A percentile compares a stretch with the other conserved stretches of the same genome.
phyloP scores from a whole-genome alignment of 2,329 filamentous ascomycete species.

The Cladophialophora immunda region DNA sequence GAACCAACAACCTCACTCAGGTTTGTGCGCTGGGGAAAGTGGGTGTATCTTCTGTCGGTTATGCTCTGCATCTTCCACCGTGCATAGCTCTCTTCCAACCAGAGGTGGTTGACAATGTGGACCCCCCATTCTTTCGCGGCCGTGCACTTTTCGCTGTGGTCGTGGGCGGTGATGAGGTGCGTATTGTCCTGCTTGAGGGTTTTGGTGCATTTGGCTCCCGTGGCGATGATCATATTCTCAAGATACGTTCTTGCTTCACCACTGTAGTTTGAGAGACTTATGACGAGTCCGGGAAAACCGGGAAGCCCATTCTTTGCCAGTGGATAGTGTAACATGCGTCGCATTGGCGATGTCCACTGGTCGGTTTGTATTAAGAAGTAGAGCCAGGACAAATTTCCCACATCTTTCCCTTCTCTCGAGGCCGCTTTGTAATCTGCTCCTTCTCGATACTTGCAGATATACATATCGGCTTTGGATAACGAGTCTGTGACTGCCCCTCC shows the following conservation, averaged over 20 bases:
- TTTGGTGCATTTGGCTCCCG: slow-evolving; percentile 90
- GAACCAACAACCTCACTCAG: slow-evolving; percentile 92
- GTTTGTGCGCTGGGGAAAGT: slow-evolving; percentile 90
- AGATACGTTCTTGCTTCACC: slow-evolving; percentile 93
- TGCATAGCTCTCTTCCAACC: slow-evolving; percentile 97
- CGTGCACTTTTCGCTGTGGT: slow-evolving; percentile 88
- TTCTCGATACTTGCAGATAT: slow-evolving; percentile 86
- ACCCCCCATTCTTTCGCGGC: slow-evolving; percentile 94
- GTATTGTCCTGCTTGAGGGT: slow-evolving; percentile 96
- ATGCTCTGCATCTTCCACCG: slow-evolving; percentile 80
- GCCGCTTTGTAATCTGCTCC: slow-evolving; percentile 80
- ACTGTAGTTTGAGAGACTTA: slow-evolving; percentile 95
- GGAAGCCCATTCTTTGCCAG: slow-evolving; percentile 78
- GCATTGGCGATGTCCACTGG: slow-evolving; percentile 84
- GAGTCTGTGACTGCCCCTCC: slow-evolving; percentile 74
- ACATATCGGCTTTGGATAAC: slow-evolving; percentile 78
- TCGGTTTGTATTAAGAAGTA: slow-evolving; percentile 91
- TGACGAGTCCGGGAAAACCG: slow-evolving; percentile 77
- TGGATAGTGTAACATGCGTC: slow-evolving; percentile 88
- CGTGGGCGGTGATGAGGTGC: slow-evolving; percentile 90
- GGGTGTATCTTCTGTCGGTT: slow-evolving; percentile 78
- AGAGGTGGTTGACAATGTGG: slow-evolving; percentile 89
- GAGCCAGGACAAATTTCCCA: slow-evolving; percentile 93
- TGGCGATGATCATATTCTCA: slow-evolving; percentile 85
- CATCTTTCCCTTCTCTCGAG: slow-evolving; percentile 78